A percentile compares a stretch with the other conserved stretches of the same genome.
These are phyloP conservation scores for Pseudodiploospora longispora DNA, from an alignment of 2,329 filamentous ascomycete genomes.

Conservation along the genomic window DNA sequence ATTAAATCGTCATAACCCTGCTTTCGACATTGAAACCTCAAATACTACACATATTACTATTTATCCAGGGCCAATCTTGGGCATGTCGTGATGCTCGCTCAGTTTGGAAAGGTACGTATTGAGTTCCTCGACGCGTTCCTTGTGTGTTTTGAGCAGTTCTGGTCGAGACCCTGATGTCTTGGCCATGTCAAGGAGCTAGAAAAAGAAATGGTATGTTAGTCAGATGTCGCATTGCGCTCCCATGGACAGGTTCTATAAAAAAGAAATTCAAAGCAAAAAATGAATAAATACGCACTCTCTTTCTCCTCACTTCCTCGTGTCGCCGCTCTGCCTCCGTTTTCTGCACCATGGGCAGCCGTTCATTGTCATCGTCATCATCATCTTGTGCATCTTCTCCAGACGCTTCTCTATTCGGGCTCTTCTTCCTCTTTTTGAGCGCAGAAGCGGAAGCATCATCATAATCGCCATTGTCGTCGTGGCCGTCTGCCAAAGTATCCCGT, in stretches of 20 bases:
- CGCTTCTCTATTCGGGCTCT: conserved; percentile 2
- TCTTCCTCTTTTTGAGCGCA: no score
- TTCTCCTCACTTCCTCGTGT: conserved; percentile 73
- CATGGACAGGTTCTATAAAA: neutral
- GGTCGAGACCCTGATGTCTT: conserved; percentile 49
- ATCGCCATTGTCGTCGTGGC: conserved; percentile 17
- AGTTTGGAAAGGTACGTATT: conserved; percentile 88
- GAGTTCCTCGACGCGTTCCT: conserved; percentile 89
- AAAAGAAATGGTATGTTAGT: conserved; percentile 3
- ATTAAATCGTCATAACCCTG: neutral
- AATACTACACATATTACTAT: neutral
- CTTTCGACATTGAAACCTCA: no score
- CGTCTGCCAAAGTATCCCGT: conserved; percentile 16
- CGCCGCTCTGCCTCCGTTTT: conserved; percentile 82
- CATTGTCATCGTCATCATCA: conserved; percentile 23
- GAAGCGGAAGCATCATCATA: no score
- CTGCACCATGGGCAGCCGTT: conserved; percentile 21
- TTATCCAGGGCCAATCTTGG: conserved; percentile 55
- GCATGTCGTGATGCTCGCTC: conserved; percentile 98
- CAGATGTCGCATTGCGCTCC: neutral
- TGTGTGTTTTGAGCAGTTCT: conserved; percentile 91
- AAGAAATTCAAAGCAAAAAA: neutral
- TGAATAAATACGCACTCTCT: conserved; percentile 53
- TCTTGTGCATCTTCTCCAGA: conserved; percentile 9
- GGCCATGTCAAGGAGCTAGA: conserved; percentile 70